Conservation (phyloP, 2,329 filamentous ascomycete species). For the Colletotrichum incanum region DNA sequence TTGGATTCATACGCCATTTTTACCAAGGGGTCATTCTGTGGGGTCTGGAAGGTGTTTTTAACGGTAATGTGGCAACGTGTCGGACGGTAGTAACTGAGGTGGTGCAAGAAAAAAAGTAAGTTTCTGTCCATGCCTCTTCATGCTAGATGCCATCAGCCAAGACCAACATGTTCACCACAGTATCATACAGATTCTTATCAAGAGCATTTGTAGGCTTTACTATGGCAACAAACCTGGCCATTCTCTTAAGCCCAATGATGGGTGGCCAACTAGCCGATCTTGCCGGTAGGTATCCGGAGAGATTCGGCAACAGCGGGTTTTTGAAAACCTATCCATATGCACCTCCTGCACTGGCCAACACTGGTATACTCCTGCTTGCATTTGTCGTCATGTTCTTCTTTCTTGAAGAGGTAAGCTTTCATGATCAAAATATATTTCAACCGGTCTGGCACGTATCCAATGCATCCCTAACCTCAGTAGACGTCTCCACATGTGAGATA, state of each 20-base stretch:
- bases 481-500: background rate
- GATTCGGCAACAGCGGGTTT: conserved; percentile 21
- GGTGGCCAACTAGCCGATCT: conserved; percentile 26
- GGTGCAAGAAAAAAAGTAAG: background rate
- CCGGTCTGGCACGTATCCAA: no score
- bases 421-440: background rate
- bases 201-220: background rate
- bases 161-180: background rate
- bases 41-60: background rate
- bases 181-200: background rate
- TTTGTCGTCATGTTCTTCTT: conserved; percentile 24
- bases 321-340: conserved; percentile 24
- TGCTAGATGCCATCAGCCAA: background rate
- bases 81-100: background rate
- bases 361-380: conserved; percentile 12
- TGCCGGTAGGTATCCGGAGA: conserved; percentile 29
- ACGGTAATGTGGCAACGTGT: background rate
- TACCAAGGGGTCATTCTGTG: background rate
- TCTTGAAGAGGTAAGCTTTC: conserved; percentile 21
- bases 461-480: background rate
- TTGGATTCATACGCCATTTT: background rate
- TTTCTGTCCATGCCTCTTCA: background rate
- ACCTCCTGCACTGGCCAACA: background rate
- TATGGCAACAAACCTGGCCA: background rate
- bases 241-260: conserved; percentile 19